Conservation (phyloP, 139 green algal species). For the Picochlorum sp. region DNA sequence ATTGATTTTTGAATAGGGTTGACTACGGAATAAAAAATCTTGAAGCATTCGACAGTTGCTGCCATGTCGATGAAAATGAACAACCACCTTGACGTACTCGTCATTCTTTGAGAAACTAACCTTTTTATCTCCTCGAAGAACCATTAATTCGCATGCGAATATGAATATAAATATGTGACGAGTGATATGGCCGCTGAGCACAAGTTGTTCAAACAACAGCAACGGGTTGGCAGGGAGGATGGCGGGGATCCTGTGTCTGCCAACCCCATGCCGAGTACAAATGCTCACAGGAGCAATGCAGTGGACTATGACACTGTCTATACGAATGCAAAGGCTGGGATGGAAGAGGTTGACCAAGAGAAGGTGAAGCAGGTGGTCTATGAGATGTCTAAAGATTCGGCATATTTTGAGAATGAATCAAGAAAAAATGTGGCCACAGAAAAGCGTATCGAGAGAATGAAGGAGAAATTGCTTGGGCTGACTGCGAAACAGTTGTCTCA, state of each 20-base stretch:
- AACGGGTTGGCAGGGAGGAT: neutral
- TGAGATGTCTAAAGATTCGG: slow-evolving; percentile 80
- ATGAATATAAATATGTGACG: too few species aligned
- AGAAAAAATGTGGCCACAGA: slow-evolving; percentile 64
- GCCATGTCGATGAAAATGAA: too few species aligned
- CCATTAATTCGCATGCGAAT: too few species aligned
- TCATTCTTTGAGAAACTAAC: too few species aligned
- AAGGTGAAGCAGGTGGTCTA: slow-evolving; percentile 75
- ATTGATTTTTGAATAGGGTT: too few species aligned
- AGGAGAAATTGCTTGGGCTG: slow-evolving; percentile 15
- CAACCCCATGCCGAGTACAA: neutral
- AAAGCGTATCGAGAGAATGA: slow-evolving; percentile 42
- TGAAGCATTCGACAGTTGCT: too few species aligned
- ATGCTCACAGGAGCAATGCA: too few species aligned
- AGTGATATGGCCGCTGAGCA: too few species aligned
- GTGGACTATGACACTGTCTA: slow-evolving; percentile 78
- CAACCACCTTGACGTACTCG: too few species aligned
- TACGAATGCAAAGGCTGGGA: slow-evolving; percentile 87
- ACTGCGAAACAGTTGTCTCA: slow-evolving; percentile 35
- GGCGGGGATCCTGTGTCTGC: neutral
- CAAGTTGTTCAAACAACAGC: too few species aligned
- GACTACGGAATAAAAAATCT: too few species aligned
- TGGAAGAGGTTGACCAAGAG: slow-evolving; percentile 56
- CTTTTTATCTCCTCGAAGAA: too few species aligned
- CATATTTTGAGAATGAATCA: slow-evolving; percentile 87